Evolutionary conservation across 768 basidiomycete genomes (phyloP), one percentile per base, ranked within the genome.

Genomic region (Macrolepiota fuliginosa): DNA sequence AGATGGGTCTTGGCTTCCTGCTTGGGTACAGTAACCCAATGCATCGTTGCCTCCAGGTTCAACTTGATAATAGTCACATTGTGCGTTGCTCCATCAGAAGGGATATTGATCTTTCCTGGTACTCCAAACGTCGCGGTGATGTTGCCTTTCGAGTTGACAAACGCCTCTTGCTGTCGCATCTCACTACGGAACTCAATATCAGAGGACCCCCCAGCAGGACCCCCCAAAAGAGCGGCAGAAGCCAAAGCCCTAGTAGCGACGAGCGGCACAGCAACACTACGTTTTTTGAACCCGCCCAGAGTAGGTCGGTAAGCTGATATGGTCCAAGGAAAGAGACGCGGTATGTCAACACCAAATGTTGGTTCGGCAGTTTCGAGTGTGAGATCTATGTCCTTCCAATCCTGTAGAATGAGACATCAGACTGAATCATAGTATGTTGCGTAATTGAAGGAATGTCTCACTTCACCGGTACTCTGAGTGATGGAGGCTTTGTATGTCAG

Each of bases 331-430:
- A 67, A 49, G 1, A 82, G 74, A 3, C 60, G 62, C 1, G 80
- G 79, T 2, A 79, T 67, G 1, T 61, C 67, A 19, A 77, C 55
- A 4, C 78, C 78, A 54, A 77, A 79, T 0, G 79, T 77, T 0
- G 79, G 79, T 1, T 74, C 69, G 1, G 77, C 73, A 0, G 80
- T 83, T 65, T 81, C 79, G 9, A 82, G 75, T 1, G 73, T 76
- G 2, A 81, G 66, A 1, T 76, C 70, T 2, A 79, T 74, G 58
- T 81, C 74, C 0, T 67, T 67, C 80, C 79, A 83, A 47, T 74
- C 71, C 77, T 81, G 12, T n/a, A 46, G 17, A n/a, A 56, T 10
- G 10, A 12, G 4, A 15, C 17, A 39, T 36, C 24, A 22, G 32
- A 7, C 42, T 13, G 50, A 22, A 6, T 32, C 4, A 40, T 42